These are phyloP conservation scores for Geotrichum reessii DNA, from an alignment of 1,139 yeast genomes.

Conservation along the genomic window DNA sequence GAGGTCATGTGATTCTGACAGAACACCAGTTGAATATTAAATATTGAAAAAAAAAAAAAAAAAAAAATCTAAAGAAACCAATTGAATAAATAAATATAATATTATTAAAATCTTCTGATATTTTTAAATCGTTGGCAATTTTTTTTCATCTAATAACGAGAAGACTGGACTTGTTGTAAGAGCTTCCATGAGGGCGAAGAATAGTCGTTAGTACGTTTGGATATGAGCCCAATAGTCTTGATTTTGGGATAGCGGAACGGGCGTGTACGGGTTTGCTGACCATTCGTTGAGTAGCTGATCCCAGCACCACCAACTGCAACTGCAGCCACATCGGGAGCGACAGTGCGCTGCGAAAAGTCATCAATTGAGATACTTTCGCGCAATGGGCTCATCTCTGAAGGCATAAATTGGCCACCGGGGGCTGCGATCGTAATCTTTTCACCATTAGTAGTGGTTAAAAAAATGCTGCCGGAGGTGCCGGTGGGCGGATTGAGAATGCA, in stretches of 20 bases:
- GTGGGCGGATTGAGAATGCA: constrained; percentile 5
- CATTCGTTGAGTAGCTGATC: neutral
- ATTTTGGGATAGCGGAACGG: constrained; percentile 9
- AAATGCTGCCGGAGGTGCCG: neutral
- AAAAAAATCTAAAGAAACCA: too few species aligned
- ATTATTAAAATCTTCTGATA: too few species aligned
- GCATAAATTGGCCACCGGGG: neutral
- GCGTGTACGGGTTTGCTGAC: neutral
- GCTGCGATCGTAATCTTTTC: neutral
- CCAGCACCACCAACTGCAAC: neutral
- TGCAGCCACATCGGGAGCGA: neutral
- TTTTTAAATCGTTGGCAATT: too few species aligned
- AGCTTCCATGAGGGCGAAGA: constrained; percentile 15
- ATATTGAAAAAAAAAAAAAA: too few species aligned
- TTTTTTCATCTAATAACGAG: constrained; percentile 1
- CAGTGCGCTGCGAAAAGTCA: neutral
- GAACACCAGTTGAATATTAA: too few species aligned
- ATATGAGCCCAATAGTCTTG: constrained; percentile 11
- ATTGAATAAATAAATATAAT: too few species aligned
- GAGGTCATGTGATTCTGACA: too few species aligned
- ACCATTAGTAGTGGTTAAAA: neutral
- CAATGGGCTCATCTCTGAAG: neutral
- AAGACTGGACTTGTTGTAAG: constrained; percentile 12
- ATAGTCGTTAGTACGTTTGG: neutral
- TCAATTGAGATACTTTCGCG: neutral